Conservation (phyloP, 805 yeast genomes). For the Hanseniaspora hatyaiensis region DNA sequence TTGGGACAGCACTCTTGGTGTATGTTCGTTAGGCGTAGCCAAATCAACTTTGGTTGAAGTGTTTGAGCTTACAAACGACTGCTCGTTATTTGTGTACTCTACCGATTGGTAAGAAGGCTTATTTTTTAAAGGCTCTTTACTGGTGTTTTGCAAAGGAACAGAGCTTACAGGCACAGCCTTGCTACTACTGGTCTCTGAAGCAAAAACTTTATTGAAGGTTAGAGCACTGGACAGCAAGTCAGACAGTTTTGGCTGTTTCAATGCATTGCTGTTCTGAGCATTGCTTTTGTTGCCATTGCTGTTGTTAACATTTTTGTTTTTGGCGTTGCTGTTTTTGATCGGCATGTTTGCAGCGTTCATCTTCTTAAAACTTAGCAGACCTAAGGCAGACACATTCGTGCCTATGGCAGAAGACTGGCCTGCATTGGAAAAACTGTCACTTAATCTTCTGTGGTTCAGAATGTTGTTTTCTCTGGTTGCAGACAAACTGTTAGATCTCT, state of each 20-base stretch:
- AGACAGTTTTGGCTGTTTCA: constrained; percentile 7
- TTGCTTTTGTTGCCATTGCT: background rate
- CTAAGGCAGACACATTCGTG: constrained; percentile 5
- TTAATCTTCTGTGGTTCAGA: constrained; percentile 11
- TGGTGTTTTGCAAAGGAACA: too few species aligned
- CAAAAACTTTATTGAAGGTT: constrained; percentile 1
- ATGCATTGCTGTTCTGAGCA: background rate
- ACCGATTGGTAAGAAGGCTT: background rate
- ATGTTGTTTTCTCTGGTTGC: constrained; percentile 11
- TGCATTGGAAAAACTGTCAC: constrained; percentile 1
- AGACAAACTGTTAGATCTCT: constrained; percentile 13
- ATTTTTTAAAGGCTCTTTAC: background rate
- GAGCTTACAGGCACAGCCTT: too few species aligned
- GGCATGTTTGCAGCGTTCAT: background rate
- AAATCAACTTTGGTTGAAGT: constrained; percentile 14
- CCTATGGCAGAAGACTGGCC: background rate
- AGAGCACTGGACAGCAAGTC: constrained; percentile 7
- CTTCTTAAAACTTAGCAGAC: constrained; percentile 7
- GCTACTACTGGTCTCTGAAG: background rate
- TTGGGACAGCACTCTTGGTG: constrained; percentile 1
- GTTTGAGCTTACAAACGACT: constrained; percentile 8
- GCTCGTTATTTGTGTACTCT: background rate
- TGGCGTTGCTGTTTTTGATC: background rate
- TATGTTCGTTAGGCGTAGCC: background rate
- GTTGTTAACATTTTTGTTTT: background rate